Base-by-base conservation (phyloP, 2,329 filamentous ascomycete genomes). In the Alternaria dauci region DNA sequence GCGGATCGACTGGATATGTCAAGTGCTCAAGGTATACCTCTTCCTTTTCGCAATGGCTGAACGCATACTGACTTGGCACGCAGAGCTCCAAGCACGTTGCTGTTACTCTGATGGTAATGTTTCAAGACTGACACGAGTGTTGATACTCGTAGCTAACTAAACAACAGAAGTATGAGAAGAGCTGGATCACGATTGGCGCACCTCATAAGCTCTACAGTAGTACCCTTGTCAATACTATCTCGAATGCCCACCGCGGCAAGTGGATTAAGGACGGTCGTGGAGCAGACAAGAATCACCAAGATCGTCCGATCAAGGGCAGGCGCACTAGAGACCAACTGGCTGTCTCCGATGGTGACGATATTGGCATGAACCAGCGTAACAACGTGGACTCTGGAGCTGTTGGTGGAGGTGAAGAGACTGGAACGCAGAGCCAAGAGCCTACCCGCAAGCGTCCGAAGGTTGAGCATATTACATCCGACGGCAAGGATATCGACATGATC, bases 121-220 rank as follows among this genome's bases (percentile, higher is more conserved):
- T 26, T 11, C 7, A 6, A 39, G 38, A 3, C 20, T 16, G 4
- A 12, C 9, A 25, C 11, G 14, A 42, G 25, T 8, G 11, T 14
- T 42, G 20, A 7, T 25, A 14, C 39, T 25, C 9, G 39, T 20
- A 42, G 26, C 60, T 65, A 20, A 65, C n/a, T 12, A 16, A 3
- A 12, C 11, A 5, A 7, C 20, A 65, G 63, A 66, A 65, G 41
- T 32, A 65, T 18, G 61, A 66, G 20, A 66, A 66, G 44, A 46
- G 36, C 11, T 62, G 59, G 61, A 55, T 48, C 8, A 54, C 53
- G 3, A 46, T 66, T 25, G 61, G 64, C 30, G 58, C 63, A 5
- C 63, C 63, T 8, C 63, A 66, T n/a, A 66, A 62, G 51, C 50
- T 66, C 18, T 59, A 59, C 38, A 50, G 41, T 12, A 58, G 52